Percentiles rank a stretch among this genome's conserved stretches.
phyloP scores from a whole-genome alignment of 768 basidiomycete species.

The Russula ochroleuca region DNA sequence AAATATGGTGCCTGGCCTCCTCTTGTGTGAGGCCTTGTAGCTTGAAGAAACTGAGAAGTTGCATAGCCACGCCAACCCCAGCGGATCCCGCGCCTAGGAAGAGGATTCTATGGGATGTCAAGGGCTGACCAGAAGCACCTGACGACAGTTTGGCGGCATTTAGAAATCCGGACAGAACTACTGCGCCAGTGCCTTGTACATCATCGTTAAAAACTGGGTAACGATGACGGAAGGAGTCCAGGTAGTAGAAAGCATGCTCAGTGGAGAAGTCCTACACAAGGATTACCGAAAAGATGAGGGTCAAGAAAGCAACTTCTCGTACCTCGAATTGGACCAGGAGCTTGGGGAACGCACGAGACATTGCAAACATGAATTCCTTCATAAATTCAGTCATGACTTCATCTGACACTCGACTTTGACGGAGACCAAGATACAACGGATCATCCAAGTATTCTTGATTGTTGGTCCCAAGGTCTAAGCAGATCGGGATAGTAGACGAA shows the following conservation, averaged over 20 bases:
- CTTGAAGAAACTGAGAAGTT: constrained; percentile 85
- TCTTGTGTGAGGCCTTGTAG: constrained; percentile 70
- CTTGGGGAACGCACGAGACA: constrained; percentile 69
- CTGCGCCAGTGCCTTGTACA: constrained; percentile 67
- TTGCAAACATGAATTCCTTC: constrained; percentile 90
- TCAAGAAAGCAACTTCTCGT: constrained; percentile 19
- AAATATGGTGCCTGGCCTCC: constrained; percentile 74
- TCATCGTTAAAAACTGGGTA: constrained; percentile 71
- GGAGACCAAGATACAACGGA: constrained; percentile 84
- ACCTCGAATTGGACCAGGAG: constrained; percentile 84
- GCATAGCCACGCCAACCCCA: constrained; percentile 88
- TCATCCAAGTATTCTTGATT: constrained; percentile 75
- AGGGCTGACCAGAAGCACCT: constrained; percentile 60
- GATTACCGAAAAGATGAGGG: background rate
- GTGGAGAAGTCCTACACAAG: constrained; percentile 76
- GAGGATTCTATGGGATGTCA: constrained; percentile 75
- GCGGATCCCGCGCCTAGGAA: constrained; percentile 93
- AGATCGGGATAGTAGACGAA: constrained; percentile 74
- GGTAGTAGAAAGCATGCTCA: constrained; percentile 84
- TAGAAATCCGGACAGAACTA: constrained; percentile 85
- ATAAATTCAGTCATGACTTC: constrained; percentile 75
- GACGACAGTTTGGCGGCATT: constrained; percentile 80
- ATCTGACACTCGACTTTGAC: constrained; percentile 61
- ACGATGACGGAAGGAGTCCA: constrained; percentile 66
- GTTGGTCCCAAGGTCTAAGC: constrained; percentile 87